Percentiles rank a stretch among this genome's conserved stretches.
Conservation (phyloP, 768 basidiomycete genomes). For the Paxillus rubicundulus region DNA sequence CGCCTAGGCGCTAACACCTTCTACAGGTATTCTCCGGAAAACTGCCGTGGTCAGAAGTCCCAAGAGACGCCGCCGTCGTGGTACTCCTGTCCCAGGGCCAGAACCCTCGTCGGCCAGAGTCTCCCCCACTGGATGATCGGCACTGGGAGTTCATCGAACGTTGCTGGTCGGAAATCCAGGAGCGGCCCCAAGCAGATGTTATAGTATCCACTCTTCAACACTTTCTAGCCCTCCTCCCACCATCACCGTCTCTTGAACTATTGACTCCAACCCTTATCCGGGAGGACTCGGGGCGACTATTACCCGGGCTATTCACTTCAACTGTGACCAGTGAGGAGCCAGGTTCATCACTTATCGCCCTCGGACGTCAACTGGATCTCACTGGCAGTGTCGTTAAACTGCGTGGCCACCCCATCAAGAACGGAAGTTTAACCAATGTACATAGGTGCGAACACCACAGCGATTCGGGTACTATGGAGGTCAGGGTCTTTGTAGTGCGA, state of each 20-base stretch:
- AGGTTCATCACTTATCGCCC: not conserved
- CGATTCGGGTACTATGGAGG: not conserved
- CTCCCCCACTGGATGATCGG: not conserved
- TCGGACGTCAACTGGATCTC: constrained; percentile 5
- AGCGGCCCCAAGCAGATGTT: not conserved
- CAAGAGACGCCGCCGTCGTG: not conserved
- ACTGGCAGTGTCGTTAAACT: constrained; percentile 2
- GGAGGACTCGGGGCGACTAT: no score
- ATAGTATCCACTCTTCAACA: not conserved
- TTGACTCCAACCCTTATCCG: no score
- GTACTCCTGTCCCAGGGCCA: constrained; percentile 5
- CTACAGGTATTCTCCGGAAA: constrained; percentile 23
- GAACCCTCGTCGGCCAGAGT: constrained; percentile 2
- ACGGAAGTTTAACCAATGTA: constrained; percentile 17
- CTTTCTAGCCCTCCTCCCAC: not conserved
- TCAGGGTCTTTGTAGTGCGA: not conserved
- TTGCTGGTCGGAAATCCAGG: constrained; percentile 3
- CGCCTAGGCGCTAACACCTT: no score
- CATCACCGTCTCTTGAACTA: no score
- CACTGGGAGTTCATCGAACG: constrained; percentile 11
- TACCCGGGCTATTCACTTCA: not conserved
- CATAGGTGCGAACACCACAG: constrained; percentile 3
- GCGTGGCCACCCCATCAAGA: not conserved
- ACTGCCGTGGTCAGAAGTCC: constrained; percentile 11
- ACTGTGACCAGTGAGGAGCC: not conserved